phyloP scores from a whole-genome alignment of 73 alveolate genomes.

The Durusdinium trenchii region DNA sequence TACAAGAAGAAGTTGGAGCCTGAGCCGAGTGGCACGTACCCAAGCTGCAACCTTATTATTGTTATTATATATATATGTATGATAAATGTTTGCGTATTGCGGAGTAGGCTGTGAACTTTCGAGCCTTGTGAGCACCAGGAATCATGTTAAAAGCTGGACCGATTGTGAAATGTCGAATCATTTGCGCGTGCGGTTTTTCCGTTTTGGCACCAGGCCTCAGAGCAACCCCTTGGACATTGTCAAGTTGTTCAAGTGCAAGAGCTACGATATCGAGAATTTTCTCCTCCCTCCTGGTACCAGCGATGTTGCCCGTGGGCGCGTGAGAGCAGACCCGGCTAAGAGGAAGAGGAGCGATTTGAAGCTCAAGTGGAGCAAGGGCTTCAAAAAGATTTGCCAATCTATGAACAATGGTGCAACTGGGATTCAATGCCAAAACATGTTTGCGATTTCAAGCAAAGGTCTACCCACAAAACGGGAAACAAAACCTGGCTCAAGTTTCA shows the following conservation, averaged over 20 bases:
- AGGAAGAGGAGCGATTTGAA: too few relatives aligned
- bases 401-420: background rate
- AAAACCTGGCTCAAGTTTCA: background rate
- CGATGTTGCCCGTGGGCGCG: background rate
- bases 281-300: background rate
- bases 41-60: background rate
- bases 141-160: background rate
- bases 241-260: background rate
- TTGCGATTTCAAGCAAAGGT: background rate
- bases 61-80: background rate
- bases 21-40: too few relatives aligned
- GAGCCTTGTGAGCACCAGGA: background rate
- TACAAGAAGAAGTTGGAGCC: background rate
- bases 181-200: too few relatives aligned
- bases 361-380: background rate
- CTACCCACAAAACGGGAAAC: background rate
- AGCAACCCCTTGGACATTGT: background rate
- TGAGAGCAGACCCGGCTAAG: background rate
- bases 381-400: background rate
- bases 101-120: background rate
- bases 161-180: too few relatives aligned
- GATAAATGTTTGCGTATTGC: background rate
- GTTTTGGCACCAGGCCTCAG: background rate
- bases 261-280: background rate
- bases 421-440: background rate